Conservation (phyloP, 768 basidiomycete species). For the Zangia roseola region DNA sequence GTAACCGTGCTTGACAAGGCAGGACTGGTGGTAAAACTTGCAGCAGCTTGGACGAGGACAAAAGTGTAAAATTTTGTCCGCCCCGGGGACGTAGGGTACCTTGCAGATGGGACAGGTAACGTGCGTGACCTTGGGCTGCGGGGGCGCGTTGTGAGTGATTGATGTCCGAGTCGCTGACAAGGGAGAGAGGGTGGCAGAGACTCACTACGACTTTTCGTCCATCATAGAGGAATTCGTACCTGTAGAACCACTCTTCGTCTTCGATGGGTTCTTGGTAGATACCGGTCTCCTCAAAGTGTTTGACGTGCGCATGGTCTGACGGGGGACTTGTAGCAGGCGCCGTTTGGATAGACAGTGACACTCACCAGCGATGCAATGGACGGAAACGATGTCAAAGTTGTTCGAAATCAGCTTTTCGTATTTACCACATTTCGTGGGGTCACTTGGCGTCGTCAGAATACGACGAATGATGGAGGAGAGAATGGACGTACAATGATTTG, state of each 20-base stretch:
- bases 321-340: neutral
- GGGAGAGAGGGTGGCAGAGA: neutral
- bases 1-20: slow-evolving; percentile 36
- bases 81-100: slow-evolving; percentile 46
- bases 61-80: slow-evolving; percentile 46
- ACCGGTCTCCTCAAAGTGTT: slow-evolving; percentile 38
- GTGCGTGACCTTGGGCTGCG: slow-evolving; percentile 42
- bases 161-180: neutral
- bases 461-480: neutral
- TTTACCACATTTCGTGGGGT: slow-evolving; percentile 37
- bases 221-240: slow-evolving; percentile 43
- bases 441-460: slow-evolving; percentile 29
- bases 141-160: neutral
- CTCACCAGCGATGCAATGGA: slow-evolving; percentile 47
- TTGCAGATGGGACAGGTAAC: slow-evolving; percentile 44
- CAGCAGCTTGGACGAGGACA: slow-evolving; percentile 53
- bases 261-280: slow-evolving; percentile 41
- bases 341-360: neutral
- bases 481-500: slow-evolving; percentile 48
- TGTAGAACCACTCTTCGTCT: slow-evolving; percentile 42
- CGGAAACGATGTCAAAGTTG: slow-evolving; percentile 46
- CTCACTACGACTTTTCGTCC: slow-evolving; percentile 37
- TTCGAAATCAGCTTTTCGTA: slow-evolving; percentile 53
- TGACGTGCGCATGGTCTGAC: slow-evolving; percentile 37
- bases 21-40: slow-evolving; percentile 47